These are phyloP conservation scores for Adansonia madagascariensis DNA, from an alignment of 441 rosid genomes.

Conservation along the genomic window DNA sequence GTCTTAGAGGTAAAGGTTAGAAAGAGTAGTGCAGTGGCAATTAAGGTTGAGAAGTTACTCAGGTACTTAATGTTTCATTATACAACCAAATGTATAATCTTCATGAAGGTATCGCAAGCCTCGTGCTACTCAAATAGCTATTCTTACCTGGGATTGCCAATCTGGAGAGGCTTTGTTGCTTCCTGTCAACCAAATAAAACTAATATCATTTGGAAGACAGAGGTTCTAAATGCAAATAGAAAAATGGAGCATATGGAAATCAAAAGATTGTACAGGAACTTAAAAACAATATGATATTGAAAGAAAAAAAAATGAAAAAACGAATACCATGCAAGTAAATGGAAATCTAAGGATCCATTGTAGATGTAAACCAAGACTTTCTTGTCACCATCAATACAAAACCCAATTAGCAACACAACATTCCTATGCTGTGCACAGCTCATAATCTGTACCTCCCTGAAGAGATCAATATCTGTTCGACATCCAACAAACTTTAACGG, in stretches of 20 bases:
- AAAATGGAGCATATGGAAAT: constrained; percentile 1
- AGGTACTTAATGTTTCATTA: constrained; percentile 26
- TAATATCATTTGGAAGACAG: constrained; percentile 18
- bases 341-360: constrained; percentile 68
- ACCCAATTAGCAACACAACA: constrained; percentile 67
- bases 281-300: constrained; percentile 4
- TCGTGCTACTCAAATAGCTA: constrained; percentile 70
- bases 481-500: constrained; percentile 47
- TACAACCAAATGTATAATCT: constrained; percentile 78
- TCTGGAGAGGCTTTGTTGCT: constrained; percentile 36
- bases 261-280: neutral
- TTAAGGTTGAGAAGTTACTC: too few relatives aligned
- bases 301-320: constrained; percentile 4
- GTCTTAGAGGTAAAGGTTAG: too few relatives aligned
- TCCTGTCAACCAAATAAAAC: constrained; percentile 41
- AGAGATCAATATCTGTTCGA: constrained; percentile 66
- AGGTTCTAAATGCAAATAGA: neutral
- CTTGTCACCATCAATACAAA: constrained; percentile 54
- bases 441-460: constrained; percentile 67
- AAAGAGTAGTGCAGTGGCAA: too few relatives aligned
- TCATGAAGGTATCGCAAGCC: constrained; percentile 76
- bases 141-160: constrained; percentile 61
- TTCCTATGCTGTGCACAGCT: constrained; percentile 79
- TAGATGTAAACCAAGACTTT: constrained; percentile 69
- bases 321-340: constrained; percentile 55